Evolutionary conservation across 1,139 yeast species (phyloP).

Genomic region (Magnusiomyces magnusii): DNA sequence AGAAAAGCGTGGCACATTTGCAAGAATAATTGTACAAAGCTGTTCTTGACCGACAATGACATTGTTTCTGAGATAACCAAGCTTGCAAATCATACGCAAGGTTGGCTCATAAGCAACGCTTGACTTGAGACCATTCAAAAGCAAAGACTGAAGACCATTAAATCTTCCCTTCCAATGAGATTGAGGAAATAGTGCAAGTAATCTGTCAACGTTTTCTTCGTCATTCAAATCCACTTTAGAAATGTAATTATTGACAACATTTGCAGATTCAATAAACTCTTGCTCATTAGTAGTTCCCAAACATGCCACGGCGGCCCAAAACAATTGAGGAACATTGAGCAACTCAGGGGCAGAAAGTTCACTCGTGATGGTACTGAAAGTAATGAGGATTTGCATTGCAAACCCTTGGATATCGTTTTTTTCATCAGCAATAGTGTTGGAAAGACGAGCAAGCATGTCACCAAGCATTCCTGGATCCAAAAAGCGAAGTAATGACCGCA

Average conservation of each 20-base stretch:
- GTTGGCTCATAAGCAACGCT: constrained; percentile 74
- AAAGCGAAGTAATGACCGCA: constrained; percentile 69
- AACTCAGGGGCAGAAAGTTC: constrained; percentile 71
- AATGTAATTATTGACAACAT: constrained; percentile 72
- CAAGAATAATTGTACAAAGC: constrained; percentile 59
- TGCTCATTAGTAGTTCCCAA: constrained; percentile 85
- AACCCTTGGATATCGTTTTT: constrained; percentile 90
- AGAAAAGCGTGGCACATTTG: constrained; percentile 76
- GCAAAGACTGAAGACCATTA: constrained; percentile 75
- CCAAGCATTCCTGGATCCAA: constrained; percentile 83
- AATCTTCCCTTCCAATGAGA: constrained; percentile 94
- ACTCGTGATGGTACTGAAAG: constrained; percentile 84
- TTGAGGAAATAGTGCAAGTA: constrained; percentile 73
- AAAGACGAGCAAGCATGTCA: constrained; percentile 88
- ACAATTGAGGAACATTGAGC: constrained; percentile 83
- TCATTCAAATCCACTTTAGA: constrained; percentile 83
- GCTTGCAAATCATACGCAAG: constrained; percentile 60
- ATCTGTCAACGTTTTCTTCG: constrained; percentile 74
- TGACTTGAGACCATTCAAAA: constrained; percentile 77
- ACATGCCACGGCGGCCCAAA: constrained; percentile 96
- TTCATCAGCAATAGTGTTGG: constrained; percentile 88
- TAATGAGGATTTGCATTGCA: constrained; percentile 95
- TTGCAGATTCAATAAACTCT: constrained; percentile 81
- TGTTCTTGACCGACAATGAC: constrained; percentile 70
- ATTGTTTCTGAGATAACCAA: constrained; percentile 58